Conservation (phyloP, 495 filamentous ascomycete species). For the Polyplosphaeria fusca region DNA sequence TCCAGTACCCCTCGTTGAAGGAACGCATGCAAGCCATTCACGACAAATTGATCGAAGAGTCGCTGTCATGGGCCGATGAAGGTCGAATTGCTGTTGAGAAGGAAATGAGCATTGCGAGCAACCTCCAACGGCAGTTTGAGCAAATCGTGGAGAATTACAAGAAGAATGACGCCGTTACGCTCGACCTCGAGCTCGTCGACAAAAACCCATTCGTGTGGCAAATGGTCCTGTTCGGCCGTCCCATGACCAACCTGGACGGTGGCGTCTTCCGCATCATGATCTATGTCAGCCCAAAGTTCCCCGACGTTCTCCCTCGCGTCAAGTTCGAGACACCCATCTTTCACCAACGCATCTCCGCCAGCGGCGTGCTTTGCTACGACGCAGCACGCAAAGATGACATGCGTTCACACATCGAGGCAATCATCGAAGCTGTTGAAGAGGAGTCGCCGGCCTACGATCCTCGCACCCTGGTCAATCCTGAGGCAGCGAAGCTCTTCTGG, state of each 20-base stretch:
- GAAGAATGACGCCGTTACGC: constrained; percentile 60
- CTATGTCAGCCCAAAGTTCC: constrained; percentile 81
- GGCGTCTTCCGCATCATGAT: constrained; percentile 81
- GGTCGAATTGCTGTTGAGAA: constrained; percentile 61
- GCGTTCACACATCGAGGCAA: constrained; percentile 78
- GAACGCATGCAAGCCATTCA: constrained; percentile 63
- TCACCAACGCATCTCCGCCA: constrained; percentile 79
- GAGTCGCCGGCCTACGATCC: constrained; percentile 87
- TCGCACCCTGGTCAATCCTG: constrained; percentile 78
- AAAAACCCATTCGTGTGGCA: constrained; percentile 67
- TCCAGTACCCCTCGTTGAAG: constrained; percentile 75
- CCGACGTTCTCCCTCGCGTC: constrained; percentile 84
- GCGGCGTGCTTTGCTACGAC: constrained; percentile 82
- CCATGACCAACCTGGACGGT: constrained; percentile 91
- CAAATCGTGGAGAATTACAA: constrained; percentile 75
- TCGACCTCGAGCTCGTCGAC: constrained; percentile 70
- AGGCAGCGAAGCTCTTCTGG: constrained; percentile 87
- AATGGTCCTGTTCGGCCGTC: constrained; percentile 81
- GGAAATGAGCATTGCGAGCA: constrained; percentile 72
- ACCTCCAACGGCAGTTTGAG: constrained; percentile 77
- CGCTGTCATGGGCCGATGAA: constrained; percentile 64
- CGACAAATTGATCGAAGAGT: constrained; percentile 67
- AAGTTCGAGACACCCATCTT: constrained; percentile 77
- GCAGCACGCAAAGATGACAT: constrained; percentile 71
- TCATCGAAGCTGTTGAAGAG: constrained; percentile 80